Conservation (phyloP, 1,284 basidiomycete species). For the Cutaneotrichosporon mucoides region DNA sequence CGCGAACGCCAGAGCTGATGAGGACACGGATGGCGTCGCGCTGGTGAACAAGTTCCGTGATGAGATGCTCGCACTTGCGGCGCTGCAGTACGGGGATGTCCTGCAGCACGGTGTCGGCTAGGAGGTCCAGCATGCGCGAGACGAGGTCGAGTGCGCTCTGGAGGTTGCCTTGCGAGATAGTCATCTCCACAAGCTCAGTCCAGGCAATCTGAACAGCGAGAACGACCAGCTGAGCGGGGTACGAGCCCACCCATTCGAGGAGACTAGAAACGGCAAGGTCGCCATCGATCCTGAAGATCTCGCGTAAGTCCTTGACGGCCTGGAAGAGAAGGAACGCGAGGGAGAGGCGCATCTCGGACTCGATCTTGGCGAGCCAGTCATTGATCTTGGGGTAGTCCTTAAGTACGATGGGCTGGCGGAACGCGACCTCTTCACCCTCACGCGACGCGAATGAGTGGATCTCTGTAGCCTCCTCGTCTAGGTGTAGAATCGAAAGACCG, state of each 20-base stretch:
- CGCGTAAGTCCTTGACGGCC: conserved; percentile 55
- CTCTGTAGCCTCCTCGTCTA: conserved; percentile 84
- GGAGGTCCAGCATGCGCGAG: conserved; percentile 77
- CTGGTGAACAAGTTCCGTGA: conserved; percentile 98
- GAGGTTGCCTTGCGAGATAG: conserved; percentile 59
- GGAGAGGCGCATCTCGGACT: conserved; percentile 90
- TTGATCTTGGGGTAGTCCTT: conserved; percentile 97
- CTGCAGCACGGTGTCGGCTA: conserved; percentile 90
- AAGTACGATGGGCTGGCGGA: conserved; percentile 75
- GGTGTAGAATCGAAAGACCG: conserved; percentile 80
- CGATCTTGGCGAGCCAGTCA: conserved; percentile 92
- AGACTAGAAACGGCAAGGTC: conserved; percentile 60
- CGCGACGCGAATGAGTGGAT: conserved; percentile 75
- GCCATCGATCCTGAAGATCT: conserved; percentile 60
- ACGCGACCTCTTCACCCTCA: conserved; percentile 88
- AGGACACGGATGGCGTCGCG: conserved; percentile 86
- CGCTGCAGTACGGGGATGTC: conserved; percentile 85
- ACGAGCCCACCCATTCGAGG: conserved; percentile 85
- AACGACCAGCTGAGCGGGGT: conserved; percentile 93
- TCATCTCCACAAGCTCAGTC: conserved; percentile 78
- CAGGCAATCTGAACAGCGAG: conserved; percentile 91
- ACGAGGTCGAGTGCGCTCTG: conserved; percentile 69
- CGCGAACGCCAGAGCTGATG: conserved; percentile 62
- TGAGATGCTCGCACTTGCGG: conserved; percentile 96
- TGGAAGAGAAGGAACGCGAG: conserved; percentile 57